Conservation (phyloP, 1,284 basidiomycete genomes). For the Fomitiporia mediterranea region DNA sequence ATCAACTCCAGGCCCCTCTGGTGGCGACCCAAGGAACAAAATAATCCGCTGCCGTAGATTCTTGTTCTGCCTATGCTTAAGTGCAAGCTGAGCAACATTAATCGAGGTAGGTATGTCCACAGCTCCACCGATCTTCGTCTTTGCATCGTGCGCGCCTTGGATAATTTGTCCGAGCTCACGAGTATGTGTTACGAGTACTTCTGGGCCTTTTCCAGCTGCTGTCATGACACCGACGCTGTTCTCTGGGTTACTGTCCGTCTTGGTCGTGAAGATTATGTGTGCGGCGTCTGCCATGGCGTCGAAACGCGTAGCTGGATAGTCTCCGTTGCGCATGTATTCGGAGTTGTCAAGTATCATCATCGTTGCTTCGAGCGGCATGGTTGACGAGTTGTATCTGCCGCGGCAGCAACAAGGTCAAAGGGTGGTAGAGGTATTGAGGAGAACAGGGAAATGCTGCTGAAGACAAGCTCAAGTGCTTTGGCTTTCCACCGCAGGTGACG, state of each 20-base stretch:
- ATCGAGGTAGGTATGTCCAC: slow-evolving; percentile 88
- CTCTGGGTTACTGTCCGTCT: slow-evolving; percentile 95
- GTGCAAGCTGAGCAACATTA: slow-evolving; percentile 89
- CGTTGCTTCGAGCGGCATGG: slow-evolving; percentile 90
- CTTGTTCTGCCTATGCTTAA: slow-evolving; percentile 99
- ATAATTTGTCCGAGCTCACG: slow-evolving; percentile 94
- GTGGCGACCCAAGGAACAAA: slow-evolving; percentile 88
- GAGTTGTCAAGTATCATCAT: slow-evolving; percentile 94
- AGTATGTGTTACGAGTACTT: slow-evolving; percentile 93
- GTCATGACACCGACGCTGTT: slow-evolving; percentile 98
- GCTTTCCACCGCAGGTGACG: slow-evolving; percentile 10
- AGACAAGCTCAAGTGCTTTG: neutral
- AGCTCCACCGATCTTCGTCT: slow-evolving; percentile 69
- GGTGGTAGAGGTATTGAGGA: neutral
- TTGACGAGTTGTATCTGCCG: neutral
- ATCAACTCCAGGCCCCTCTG: slow-evolving; percentile 60
- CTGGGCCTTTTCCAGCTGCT: slow-evolving; percentile 92
- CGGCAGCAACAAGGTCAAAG: neutral
- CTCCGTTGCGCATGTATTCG: slow-evolving; percentile 95
- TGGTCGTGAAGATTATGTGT: slow-evolving; percentile 86
- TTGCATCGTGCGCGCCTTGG: slow-evolving; percentile 68
- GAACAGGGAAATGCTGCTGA: neutral
- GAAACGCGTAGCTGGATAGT: slow-evolving; percentile 85
- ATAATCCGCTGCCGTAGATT: slow-evolving; percentile 94
- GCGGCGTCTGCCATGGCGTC: slow-evolving; percentile 92